Base-by-base conservation (phyloP, 106 monocot genomes). In the Hemerocallis citrina region DNA sequence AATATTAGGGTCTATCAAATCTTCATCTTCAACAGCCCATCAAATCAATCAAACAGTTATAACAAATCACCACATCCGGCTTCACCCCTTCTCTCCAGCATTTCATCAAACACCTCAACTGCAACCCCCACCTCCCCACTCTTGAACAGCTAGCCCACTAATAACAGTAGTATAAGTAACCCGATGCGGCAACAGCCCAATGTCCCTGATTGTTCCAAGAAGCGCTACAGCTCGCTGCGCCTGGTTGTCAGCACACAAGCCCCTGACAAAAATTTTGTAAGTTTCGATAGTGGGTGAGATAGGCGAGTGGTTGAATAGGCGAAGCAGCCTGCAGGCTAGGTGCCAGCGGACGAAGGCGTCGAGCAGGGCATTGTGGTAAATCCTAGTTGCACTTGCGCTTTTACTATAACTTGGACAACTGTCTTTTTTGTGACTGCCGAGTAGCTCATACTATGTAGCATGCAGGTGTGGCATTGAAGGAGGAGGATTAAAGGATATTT, bases 351-450 rank as follows among this genome's bases (percentile, higher is more conserved):
- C 81, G 63, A 89, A 74, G 44, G 89, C 85, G 50, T 89, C 89
- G 12, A 89, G 81, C 62, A 85, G 75, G 60, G 78, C 70, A 60
- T 90, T 90, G 76, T 90, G 78, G 73, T n/a, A n/a, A n/a, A n/a
- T n/a, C n/a, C n/a, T n/a, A n/a, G n/a, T n/a, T n/a, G n/a, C n/a
- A n/a, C n/a, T n/a, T n/a, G n/a, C n/a, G n/a, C n/a, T n/a, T n/a
- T n/a, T n/a, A n/a, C n/a, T n/a, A n/a, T n/a, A n/a, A n/a, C n/a
- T n/a, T n/a, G n/a, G n/a, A n/a, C n/a, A n/a, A n/a, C n/a, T n/a
- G n/a, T n/a, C n/a, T n/a, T n/a, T n/a, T n/a, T n/a, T n/a, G n/a
- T n/a, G n/a, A n/a, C n/a, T n/a, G n/a, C n/a, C n/a, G n/a, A n/a
- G n/a, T n/a, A n/a, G n/a, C n/a, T n/a, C n/a, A n/a, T n/a, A n/a